Evolutionary conservation across 208 protist genomes (phyloP).

Genomic region (Leishmania major): DNA sequence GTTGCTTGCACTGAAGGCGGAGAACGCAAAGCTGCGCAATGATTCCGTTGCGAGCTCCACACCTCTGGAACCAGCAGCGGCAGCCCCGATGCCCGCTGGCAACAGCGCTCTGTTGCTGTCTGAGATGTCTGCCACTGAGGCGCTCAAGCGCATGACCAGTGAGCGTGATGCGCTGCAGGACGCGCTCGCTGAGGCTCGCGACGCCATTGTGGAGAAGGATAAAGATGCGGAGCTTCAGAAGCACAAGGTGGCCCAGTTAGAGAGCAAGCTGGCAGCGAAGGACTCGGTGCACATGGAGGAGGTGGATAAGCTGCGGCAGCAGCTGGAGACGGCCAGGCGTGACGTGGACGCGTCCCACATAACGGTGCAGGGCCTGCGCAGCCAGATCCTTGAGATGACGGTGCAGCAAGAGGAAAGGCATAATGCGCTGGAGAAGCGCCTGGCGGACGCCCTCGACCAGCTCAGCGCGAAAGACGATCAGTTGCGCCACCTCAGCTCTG

Average conservation of each 20-base stretch:
- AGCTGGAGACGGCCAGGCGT: conserved; percentile 26
- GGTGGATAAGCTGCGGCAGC: conserved; percentile 19
- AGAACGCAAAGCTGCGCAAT: conserved; percentile 29
- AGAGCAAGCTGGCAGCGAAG: conserved; percentile 24
- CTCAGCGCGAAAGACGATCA: conserved; percentile 35
- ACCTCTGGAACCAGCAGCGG: neutral
- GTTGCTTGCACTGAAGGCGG: conserved; percentile 17
- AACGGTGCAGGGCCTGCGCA: conserved; percentile 31
- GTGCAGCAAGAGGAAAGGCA: conserved; percentile 42
- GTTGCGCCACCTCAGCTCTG: conserved; percentile 32
- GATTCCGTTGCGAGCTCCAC: conserved; percentile 6
- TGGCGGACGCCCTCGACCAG: conserved; percentile 41
- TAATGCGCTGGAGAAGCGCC: conserved; percentile 39
- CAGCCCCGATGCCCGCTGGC: neutral
- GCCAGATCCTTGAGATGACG: conserved; percentile 31
- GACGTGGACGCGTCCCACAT: conserved; percentile 23
- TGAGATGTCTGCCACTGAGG: conserved; percentile 14
- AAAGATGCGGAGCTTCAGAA: conserved; percentile 52
- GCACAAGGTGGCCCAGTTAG: conserved; percentile 28
- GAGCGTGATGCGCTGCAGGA: conserved; percentile 44
- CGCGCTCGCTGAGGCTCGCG: conserved; percentile 41
- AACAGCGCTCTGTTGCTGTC: neutral
- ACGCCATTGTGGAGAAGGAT: conserved; percentile 52
- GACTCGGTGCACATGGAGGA: conserved; percentile 24
- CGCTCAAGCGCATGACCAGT: conserved; percentile 23